Base-by-base conservation (phyloP, 129 eudicot genomes). In the Glebionis coronaria region DNA sequence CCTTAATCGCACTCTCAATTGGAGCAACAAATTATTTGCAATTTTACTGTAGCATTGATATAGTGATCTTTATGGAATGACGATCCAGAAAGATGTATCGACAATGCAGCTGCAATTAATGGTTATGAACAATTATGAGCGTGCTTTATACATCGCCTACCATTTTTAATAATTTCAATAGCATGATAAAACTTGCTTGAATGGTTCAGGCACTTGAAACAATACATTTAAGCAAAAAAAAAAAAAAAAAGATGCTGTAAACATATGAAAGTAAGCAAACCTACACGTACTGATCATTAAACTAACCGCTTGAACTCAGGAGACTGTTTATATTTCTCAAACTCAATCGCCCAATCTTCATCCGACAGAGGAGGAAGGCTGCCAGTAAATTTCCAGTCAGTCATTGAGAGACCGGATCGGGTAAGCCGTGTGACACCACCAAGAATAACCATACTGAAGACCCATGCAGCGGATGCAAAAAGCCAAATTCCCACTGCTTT, bases 221-320 rank as follows among this genome's bases (percentile, higher is more conserved):
- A 20, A n/a, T n/a, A 21, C 70, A 64, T 45, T 38, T 10, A 54
- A 59, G 35, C 50, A 68, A 51, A 38, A 12, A 54, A 51, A 62
- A 38, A 29, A 68, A 51, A 38, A 12, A 54, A 51, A 62, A 38
- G 29, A 31, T 35, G 40, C 40, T 35, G 40, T 5, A 35, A 35
- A 35, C 40, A 35, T 35, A 35, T 35, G 40, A 35, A 5, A 35
- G 40, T 35, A 45, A 51, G 57, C 23, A 62, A 73, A 67, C 25
- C 60, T 42, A 71, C 31, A 76, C 77, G 72, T 73, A 70, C 80
- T 59, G 81, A 67, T 69, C 29, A 65, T 56, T 58, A 70, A 40
- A 84, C 96, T 88, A 74, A 93, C 98, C 96, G 86, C 69, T 86
- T 86, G 84, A 84, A 93, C 80, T 93, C 98, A 3, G 97, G 97